A percentile compares a stretch with the other conserved stretches of the same genome.
These are phyloP conservation scores for Leptomonas seymouri DNA, from an alignment of 208 protist species.

Conservation along the genomic window DNA sequence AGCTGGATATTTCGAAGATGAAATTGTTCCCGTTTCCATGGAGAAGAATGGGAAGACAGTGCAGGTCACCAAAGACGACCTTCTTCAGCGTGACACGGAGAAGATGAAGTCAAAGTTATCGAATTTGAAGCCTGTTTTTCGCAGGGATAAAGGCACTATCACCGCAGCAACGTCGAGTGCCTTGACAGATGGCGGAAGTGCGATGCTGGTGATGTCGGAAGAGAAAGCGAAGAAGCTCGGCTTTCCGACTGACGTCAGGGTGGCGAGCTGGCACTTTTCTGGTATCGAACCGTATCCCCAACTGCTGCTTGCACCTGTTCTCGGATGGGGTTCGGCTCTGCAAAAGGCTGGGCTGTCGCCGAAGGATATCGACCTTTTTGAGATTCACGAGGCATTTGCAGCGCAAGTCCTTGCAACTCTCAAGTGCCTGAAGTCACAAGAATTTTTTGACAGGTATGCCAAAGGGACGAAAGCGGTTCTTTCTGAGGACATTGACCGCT, in stretches of 20 bases:
- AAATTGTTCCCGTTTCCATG: conserved; percentile 63
- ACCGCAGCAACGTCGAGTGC: conserved; percentile 79
- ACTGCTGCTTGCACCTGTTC: conserved; percentile 81
- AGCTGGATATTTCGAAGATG: conserved; percentile 76
- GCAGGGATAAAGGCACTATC: conserved; percentile 77
- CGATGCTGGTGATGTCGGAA: conserved; percentile 87
- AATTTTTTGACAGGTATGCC: conserved; percentile 74
- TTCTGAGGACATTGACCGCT: conserved; percentile 55
- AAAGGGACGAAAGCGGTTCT: conserved; percentile 37
- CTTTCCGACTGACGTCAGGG: conserved; percentile 67
- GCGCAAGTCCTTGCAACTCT: conserved; percentile 87
- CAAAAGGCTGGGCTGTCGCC: conserved; percentile 69
- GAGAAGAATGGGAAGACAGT: conserved; percentile 45
- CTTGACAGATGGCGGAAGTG: conserved; percentile 83
- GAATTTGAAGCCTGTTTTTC: conserved; percentile 75
- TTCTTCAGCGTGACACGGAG: conserved; percentile 64
- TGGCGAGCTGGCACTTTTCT: conserved; percentile 75
- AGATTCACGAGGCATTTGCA: conserved; percentile 92
- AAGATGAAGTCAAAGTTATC: conserved; percentile 71
- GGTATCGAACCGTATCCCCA: conserved; percentile 89
- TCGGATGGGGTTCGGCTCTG: conserved; percentile 75
- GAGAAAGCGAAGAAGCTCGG: conserved; percentile 78
- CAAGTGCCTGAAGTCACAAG: conserved; percentile 63
- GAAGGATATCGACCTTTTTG: conserved; percentile 86
- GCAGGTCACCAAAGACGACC: conserved; percentile 60